A percentile compares a stretch with the other conserved stretches of the same genome.
Conservation (phyloP, 2,329 filamentous ascomycete genomes). For the Ilyonectria mors-panacis region DNA sequence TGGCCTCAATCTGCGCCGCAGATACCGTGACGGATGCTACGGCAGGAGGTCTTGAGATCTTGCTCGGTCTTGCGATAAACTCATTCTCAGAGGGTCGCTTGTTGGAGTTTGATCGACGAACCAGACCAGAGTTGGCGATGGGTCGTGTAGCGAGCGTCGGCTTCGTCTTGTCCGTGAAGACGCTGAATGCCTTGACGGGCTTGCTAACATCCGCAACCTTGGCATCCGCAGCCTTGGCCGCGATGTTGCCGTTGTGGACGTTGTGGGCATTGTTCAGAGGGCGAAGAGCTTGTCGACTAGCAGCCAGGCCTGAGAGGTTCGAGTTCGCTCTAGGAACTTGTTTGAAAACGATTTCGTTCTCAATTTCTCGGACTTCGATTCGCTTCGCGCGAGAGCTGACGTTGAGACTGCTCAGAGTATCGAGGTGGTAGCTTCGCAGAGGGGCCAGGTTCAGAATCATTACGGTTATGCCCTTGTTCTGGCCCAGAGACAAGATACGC, state of each 20-base stretch:
- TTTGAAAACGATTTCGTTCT: slow-evolving; percentile 94
- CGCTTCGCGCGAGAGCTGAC: slow-evolving; percentile 96
- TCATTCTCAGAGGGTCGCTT: slow-evolving; percentile 64
- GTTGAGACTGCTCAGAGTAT: slow-evolving; percentile 93
- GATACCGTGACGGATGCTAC: slow-evolving; percentile 67
- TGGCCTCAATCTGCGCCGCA: slow-evolving; percentile 85
- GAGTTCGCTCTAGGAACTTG: slow-evolving; percentile 73
- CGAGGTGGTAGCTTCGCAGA: slow-evolving; percentile 91
- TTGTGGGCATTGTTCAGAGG: slow-evolving; percentile 84
- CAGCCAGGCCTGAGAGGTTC: slow-evolving; percentile 55
- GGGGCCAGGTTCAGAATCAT: slow-evolving; percentile 98
- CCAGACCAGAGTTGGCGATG: slow-evolving; percentile 52
- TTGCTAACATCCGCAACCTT: slow-evolving; percentile 72
- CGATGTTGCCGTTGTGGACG: slow-evolving; percentile 73
- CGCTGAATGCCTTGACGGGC: slow-evolving; percentile 86
- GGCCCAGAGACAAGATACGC: slow-evolving; percentile 89
- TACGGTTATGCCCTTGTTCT: slow-evolving; percentile 94
- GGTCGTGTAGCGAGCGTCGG: slow-evolving; percentile 54
- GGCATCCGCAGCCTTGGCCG: slow-evolving; percentile 52
- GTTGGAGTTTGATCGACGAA: slow-evolving; percentile 50
- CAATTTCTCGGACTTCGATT: slow-evolving; percentile 94
- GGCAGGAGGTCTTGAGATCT: slow-evolving; percentile 54
- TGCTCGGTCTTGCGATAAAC: slow-evolving; percentile 61
- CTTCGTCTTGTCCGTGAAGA: slow-evolving; percentile 83
- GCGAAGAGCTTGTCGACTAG: slow-evolving; percentile 81